Base-by-base conservation (phyloP, 164 flowering plant species). In the Platanus orientalis region DNA sequence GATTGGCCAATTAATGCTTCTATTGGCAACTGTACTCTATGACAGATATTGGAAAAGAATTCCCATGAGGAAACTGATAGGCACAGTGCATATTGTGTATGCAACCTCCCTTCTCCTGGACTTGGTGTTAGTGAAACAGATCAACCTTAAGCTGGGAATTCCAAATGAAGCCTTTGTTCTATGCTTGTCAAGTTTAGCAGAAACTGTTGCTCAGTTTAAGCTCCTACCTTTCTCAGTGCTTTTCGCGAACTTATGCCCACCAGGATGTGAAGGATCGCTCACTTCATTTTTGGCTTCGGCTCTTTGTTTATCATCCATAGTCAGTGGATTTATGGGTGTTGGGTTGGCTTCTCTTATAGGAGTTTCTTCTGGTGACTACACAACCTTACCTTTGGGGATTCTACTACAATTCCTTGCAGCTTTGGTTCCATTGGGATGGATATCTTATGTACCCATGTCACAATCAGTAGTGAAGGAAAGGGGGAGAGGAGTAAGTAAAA, bases 221-320 rank as follows among this genome's bases (percentile, higher is more conserved):
- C 71, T 86, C 39, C 67, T 93, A 29, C 98, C 98, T 2, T 90
- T 93, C 67, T 65, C 83, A 11, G 84, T 90, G 65, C 79, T 93
- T 27, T 73, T 93, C 25, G 89, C 86, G 17, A 85, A 78, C 60
- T 63, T 85, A 60, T 84, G 94, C 60, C 97, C 97, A 4, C 62
- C 67, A 12, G 97, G 98, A 1, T 84, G 85, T 63, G 98, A 90
- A 71, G 98, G 92, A 44, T 87, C 98, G 28, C 81, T 93, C 9
- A 81, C 83, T 55, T 83, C 98, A 17, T 90, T 93, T 73, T 69
- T 86, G 25, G 92, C 89, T 32, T 90, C 97, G 20, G 79, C 86
- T 4, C 66, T 85, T 58, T 81, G 88, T 65, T 69, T 88, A 44
- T 80, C 97, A 3, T 87, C 90, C 10, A 82, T 93, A 20, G 1